Percentiles rank a stretch among this genome's conserved stretches.
These are phyloP conservation scores for Serendipita sp. DNA, from an alignment of 768 basidiomycete species.

Conservation along the genomic window DNA sequence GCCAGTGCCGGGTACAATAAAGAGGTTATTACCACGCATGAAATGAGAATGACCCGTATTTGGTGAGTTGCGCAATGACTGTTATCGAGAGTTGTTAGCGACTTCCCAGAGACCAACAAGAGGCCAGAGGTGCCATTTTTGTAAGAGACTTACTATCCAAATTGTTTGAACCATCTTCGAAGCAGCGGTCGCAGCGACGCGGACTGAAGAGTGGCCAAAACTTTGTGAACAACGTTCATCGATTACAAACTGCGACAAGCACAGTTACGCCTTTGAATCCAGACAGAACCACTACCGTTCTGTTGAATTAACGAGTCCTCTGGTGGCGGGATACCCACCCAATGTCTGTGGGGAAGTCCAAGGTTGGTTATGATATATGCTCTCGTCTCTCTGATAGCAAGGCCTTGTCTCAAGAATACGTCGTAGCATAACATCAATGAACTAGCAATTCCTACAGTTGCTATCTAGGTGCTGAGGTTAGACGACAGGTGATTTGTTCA, in stretches of 20 bases:
- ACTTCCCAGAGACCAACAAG: background rate
- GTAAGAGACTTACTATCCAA: background rate
- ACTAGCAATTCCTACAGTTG: too few relatives aligned
- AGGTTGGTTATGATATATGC: too few relatives aligned
- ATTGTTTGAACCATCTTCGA: background rate
- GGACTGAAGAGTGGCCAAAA: background rate
- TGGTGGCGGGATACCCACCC: background rate
- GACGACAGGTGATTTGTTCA: too few relatives aligned
- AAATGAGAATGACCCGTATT: slow-evolving; percentile 75
- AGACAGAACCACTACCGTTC: too few relatives aligned
- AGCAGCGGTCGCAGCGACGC: background rate
- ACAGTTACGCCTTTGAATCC: background rate
- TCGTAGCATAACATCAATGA: too few relatives aligned
- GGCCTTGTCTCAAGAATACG: too few relatives aligned
- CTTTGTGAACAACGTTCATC: background rate
- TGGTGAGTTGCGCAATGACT: slow-evolving; percentile 86
- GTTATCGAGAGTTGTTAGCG: slow-evolving; percentile 2
- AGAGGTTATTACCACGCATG: slow-evolving; percentile 72
- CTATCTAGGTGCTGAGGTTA: too few relatives aligned
- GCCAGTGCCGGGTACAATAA: slow-evolving; percentile 84
- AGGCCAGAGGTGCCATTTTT: background rate
- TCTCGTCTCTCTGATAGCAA: too few relatives aligned
- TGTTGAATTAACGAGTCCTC: background rate
- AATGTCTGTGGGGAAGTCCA: too few relatives aligned
- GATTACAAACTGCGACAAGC: background rate